Evolutionary conservation across 345 rosid species (phyloP), one percentile per base, ranked within the genome.

Genomic region (Populus pruinosa): DNA sequence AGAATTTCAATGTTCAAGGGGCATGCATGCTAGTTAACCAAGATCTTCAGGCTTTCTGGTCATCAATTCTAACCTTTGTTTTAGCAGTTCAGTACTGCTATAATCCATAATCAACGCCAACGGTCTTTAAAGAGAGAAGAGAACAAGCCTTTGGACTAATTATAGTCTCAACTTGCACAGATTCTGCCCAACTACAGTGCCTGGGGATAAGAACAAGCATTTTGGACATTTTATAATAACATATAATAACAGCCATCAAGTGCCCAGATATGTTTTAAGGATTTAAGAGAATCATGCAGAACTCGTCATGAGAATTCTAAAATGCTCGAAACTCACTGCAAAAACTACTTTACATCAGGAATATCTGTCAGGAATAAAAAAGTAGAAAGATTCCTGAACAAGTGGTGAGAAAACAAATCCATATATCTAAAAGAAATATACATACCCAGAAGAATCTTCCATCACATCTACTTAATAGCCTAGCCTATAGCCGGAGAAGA

Each of bases 391-490:
- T 83, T 83, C 89, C 89, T 82, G 44, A 74, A 70, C 82, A 75
- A 84, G 86, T 84, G 86, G 84, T 71, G 72, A 70, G 68, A 70
- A 77, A 82, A 65, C 61, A 82, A 79, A 63, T 71, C 77, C 59
- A 71, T 27, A 81, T 76, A 53, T 71, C 77, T 77, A 63, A 63
- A 74, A 81, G 11, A 72, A 23, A 41, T 47, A 81, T 80, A 68
- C 73, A 85, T 67, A 80, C 81, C 85, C 74, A 67, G 76, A 79
- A 81, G 87, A 85, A 87, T 86, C 87, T 85, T 83, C 79, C 77
- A 76, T 81, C 84, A 82, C 83, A 69, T 82, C 82, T 62, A 8
- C 20, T 33, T 18, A 36, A 31, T 67, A 79, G 69, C 80, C 71
- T 53, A 59, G 14, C 73, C 71, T 70, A 11, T 43, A 82, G 84